These are phyloP conservation scores for Gryganskiella cystojenkinii DNA, from an alignment of 192 early-diverging fungal genomes.

Conservation along the genomic window DNA sequence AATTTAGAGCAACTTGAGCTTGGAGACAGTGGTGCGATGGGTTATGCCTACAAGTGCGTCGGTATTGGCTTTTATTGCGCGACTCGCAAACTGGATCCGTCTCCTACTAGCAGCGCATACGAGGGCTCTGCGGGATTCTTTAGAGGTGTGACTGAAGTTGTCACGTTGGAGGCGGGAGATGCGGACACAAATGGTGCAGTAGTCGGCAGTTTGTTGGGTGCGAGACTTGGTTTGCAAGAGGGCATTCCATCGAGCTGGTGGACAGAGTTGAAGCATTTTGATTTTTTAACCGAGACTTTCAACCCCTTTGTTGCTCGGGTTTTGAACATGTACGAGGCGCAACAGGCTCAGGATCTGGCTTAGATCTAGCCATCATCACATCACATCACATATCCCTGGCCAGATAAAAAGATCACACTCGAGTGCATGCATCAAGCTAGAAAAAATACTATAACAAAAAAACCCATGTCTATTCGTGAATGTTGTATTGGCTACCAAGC, in stretches of 20 bases:
- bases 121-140: conserved; percentile 32
- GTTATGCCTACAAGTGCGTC: conserved; percentile 66
- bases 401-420: too few species aligned
- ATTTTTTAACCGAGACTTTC: conserved; percentile 38
- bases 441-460: too few species aligned
- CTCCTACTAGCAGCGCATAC: conserved; percentile 12
- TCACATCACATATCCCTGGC: too few species aligned
- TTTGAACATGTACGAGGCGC: conserved; percentile 23
- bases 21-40: conserved; percentile 50
- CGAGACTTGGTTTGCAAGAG: conserved; percentile 53
- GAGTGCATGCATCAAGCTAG: too few species aligned
- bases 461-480: too few species aligned
- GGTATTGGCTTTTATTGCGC: conserved; percentile 52
- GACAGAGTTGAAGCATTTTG: conserved; percentile 47
- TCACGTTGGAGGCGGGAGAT: conserved; percentile 65
- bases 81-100: conserved; percentile 33
- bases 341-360: background rate
- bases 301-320: conserved; percentile 35
- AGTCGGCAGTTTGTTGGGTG: conserved; percentile 62
- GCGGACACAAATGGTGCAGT: conserved; percentile 68
- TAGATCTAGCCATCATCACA: too few species aligned
- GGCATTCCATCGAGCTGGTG: conserved; percentile 61
- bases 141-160: conserved; percentile 55
- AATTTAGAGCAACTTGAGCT: conserved; percentile 50
- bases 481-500: too few species aligned